Conservation (phyloP, 495 filamentous ascomycete genomes). For the Aspergillus heteromorphus region DNA sequence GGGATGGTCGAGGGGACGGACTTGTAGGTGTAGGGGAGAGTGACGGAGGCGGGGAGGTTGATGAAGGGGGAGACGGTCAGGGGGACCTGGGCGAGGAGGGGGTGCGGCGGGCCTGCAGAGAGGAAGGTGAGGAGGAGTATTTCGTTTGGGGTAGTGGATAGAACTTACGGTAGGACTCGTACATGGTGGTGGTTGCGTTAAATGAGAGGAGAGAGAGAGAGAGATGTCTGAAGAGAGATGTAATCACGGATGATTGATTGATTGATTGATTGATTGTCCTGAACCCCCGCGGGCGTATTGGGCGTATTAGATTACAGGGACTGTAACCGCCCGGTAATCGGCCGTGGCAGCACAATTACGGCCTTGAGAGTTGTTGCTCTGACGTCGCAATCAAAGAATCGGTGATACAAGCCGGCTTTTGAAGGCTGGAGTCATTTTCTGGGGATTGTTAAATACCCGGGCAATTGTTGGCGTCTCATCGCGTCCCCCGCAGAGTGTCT, state of each 20-base stretch:
- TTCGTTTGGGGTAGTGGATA: not conserved
- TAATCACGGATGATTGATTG: not conserved
- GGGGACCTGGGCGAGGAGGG: slow-evolving; percentile 84
- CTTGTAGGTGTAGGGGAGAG: slow-evolving; percentile 93
- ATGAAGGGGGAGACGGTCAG: slow-evolving; percentile 93
- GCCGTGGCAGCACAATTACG: not conserved
- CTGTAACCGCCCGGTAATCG: not conserved
- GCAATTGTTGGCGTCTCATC: too few species aligned
- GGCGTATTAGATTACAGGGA: slow-evolving; percentile 1
- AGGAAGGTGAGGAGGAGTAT: not conserved
- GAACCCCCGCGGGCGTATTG: not conserved
- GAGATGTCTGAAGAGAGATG: slow-evolving; percentile 2
- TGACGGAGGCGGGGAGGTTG: slow-evolving; percentile 81
- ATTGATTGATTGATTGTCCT: not conserved
- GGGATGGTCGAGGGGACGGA: slow-evolving; percentile 80
- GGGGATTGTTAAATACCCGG: too few species aligned
- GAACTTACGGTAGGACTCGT: slow-evolving; percentile 41
- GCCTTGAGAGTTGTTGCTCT: not conserved
- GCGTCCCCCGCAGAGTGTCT: too few species aligned
- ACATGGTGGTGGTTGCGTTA: slow-evolving; percentile 23
- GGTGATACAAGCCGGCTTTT: too few species aligned
- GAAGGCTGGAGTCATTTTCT: too few species aligned
- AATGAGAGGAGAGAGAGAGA: not conserved
- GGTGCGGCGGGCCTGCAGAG: slow-evolving; percentile 81
- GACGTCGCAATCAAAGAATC: not conserved